A percentile compares a stretch with the other conserved stretches of the same genome.
phyloP scores from a whole-genome alignment of 139 green algal genomes.

The Eudorina sp. region DNA sequence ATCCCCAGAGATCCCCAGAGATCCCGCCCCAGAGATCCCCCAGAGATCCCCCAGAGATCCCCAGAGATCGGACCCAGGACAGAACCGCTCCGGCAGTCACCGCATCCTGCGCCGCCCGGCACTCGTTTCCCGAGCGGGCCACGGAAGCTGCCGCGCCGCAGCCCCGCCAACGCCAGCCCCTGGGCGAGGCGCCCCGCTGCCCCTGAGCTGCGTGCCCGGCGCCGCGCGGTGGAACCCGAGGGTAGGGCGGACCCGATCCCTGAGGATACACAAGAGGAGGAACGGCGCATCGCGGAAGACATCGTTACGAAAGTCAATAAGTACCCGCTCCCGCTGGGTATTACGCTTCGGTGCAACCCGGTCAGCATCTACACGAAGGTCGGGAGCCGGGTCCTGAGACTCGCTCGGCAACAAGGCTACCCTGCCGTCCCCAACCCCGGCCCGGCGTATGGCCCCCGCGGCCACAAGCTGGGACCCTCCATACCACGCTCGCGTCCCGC shows the following conservation, averaged over 20 bases:
- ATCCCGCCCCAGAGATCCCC: too few species aligned
- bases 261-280: background rate
- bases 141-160: background rate
- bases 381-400: background rate
- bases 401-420: background rate
- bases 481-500: too few species aligned
- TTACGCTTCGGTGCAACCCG: background rate
- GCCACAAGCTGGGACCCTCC: background rate
- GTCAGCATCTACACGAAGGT: background rate
- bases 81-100: too few species aligned
- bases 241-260: background rate
- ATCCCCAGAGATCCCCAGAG: too few species aligned
- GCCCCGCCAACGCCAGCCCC: background rate
- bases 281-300: background rate
- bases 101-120: too few species aligned
- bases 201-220: too few species aligned
- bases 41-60: too few species aligned
- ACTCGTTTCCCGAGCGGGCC: too few species aligned
- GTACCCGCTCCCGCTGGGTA: background rate
- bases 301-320: conserved; percentile 15
- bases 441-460: background rate
- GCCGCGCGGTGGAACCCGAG: background rate
- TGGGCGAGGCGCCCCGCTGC: too few species aligned
- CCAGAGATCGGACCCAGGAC: too few species aligned
- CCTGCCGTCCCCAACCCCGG: too few species aligned